Conservation (phyloP, 1,284 basidiomycete species). For the Fomes fomentarius region DNA sequence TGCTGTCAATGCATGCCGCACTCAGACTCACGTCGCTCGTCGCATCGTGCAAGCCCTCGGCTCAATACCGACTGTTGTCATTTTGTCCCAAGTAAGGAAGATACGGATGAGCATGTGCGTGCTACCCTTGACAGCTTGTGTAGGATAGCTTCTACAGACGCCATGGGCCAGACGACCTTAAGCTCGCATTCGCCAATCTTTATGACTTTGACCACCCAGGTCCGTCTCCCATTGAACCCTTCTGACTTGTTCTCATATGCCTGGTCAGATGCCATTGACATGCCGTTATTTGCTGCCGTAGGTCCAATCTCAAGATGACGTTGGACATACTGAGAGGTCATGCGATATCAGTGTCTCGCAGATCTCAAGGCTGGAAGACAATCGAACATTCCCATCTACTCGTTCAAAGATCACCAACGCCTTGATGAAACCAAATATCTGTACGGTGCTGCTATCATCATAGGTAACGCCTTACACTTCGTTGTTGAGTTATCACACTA, state of each 20-base stretch:
- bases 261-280: slow-evolving; percentile 78
- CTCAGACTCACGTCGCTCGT: slow-evolving; percentile 88
- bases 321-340: too few relatives aligned
- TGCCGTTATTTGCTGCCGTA: slow-evolving; percentile 83
- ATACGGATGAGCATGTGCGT: background rate
- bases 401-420: slow-evolving; percentile 90
- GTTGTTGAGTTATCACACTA: background rate
- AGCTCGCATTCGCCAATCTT: slow-evolving; percentile 81
- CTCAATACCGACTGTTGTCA: slow-evolving; percentile 86
- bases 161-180: slow-evolving; percentile 79
- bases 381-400: slow-evolving; percentile 91
- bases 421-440: slow-evolving; percentile 87
- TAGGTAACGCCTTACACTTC: slow-evolving; percentile 49
- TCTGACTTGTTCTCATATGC: background rate
- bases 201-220: slow-evolving; percentile 92
- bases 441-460: slow-evolving; percentile 95
- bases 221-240: background rate
- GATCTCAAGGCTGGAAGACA: slow-evolving; percentile 86
- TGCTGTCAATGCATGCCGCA: slow-evolving; percentile 4
- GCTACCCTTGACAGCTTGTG: slow-evolving; percentile 3
- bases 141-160: slow-evolving; percentile 95
- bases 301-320: slow-evolving; percentile 33
- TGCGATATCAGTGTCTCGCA: slow-evolving; percentile 65
- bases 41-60: slow-evolving; percentile 84
- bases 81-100: slow-evolving; percentile 74